Base-by-base conservation (phyloP, 352 stramenopile species). In the Peronospora belbahrii region DNA sequence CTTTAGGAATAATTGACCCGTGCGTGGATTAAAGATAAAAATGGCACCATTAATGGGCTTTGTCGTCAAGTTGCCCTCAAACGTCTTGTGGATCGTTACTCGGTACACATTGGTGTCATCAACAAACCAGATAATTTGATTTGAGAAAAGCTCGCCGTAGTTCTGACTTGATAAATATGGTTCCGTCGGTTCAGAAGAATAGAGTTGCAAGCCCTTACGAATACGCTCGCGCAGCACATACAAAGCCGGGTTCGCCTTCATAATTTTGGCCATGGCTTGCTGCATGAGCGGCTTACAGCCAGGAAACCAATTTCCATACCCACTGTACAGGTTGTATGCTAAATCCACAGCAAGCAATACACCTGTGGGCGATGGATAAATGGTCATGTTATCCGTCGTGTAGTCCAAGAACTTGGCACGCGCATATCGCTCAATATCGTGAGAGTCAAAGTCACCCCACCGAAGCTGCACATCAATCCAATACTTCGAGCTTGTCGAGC, bases 51-150 rank as follows among this genome's bases (percentile, higher is more conserved):
- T 99, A 76, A 99, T 99, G 20, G 97, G 96, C 73, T 99, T 99
- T 9, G 96, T 99, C 32, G 95, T 98, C 53, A 98, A 72, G 74
- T 99, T 99, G 34, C 96, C 96, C 63, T 99, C 96, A 53, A 98
- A 98, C 3, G 96, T 99, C 78, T 98, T 98, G 83, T 99, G 97
- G 56, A 99, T 99, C 28, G 96, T 99, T 37, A 99, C 96, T 44
- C 97, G 93, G 63, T 94, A 95, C 40, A 99, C 97, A 65, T 99
- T 99, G 24, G 94, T 99, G 62, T 99, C 97, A 60, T 99, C 97
- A 7, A 99, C 96, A 70, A 99, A 99, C 97, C 97, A 99, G 80
- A 99, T 99, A 48, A 98, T 98, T 72, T 99, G 96, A 66, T 99
- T 99, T 18, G 88, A 98, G 73, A 99, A 99, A 18, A 99, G 76